Percentiles rank a stretch among this genome's conserved stretches.
Conservation (phyloP, 257 asterid species). For the Jaltomata sinuosa region DNA sequence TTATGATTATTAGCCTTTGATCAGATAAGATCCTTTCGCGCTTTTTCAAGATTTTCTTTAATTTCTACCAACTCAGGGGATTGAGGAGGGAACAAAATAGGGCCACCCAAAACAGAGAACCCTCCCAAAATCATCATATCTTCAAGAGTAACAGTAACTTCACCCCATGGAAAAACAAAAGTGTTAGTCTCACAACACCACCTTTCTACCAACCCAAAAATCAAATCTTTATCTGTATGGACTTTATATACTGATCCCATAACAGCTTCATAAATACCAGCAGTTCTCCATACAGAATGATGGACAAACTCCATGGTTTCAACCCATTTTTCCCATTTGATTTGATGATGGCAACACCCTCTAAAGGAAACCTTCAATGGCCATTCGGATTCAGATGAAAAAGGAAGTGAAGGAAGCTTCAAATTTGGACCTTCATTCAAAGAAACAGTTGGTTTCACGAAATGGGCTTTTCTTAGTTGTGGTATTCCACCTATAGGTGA, state of each 20-base stretch:
- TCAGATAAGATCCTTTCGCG: background rate
- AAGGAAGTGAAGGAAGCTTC: too few species aligned
- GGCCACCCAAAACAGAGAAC: constrained; percentile 20
- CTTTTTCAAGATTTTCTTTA: background rate
- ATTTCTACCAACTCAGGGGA: too few species aligned
- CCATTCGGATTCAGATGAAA: background rate
- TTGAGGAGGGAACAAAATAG: constrained; percentile 5
- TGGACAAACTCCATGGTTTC: constrained; percentile 2
- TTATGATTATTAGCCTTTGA: background rate
- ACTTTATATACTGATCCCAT: constrained; percentile 8
- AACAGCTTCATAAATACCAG: constrained; percentile 26
- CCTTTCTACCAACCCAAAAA: constrained; percentile 21
- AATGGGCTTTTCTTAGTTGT: too few species aligned
- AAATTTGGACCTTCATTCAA: too few species aligned
- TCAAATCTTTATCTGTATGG: constrained; percentile 2
- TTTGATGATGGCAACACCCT: constrained; percentile 13
- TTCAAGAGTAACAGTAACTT: constrained; percentile 30
- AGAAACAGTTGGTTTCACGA: too few species aligned
- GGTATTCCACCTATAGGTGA: constrained; percentile 19
- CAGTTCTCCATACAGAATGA: constrained; percentile 11
- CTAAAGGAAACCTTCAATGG: constrained; percentile 11
- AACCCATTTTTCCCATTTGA: constrained; percentile 22
- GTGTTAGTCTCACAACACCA: constrained; percentile 31
- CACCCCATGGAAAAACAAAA: constrained; percentile 40
- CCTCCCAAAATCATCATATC: constrained; percentile 34